Evolutionary conservation across 2,329 filamentous ascomycete species (phyloP).

Genomic region (Fusarium sororula): DNA sequence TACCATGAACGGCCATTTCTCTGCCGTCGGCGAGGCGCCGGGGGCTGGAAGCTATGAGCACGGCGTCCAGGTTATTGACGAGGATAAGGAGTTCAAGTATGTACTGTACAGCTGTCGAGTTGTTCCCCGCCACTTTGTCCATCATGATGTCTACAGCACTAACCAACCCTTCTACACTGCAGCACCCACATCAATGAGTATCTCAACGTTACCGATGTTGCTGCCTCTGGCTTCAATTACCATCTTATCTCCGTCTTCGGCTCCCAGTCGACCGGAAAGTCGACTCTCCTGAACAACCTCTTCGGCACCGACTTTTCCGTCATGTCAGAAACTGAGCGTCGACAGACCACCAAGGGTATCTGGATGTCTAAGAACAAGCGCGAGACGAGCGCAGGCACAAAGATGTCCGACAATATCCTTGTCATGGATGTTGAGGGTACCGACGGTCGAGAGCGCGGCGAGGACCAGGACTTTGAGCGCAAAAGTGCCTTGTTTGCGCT

Average conservation of each 20-base stretch:
- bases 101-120: conserved; percentile 51
- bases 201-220: conserved; percentile 80
- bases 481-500: conserved; percentile 98
- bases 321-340: conserved; percentile 93
- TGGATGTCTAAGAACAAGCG: conserved; percentile 99
- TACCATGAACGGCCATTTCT: conserved; percentile 83
- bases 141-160: conserved; percentile 20
- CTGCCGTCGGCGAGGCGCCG: conserved; percentile 73
- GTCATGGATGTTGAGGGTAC: conserved; percentile 99
- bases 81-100: conserved; percentile 95
- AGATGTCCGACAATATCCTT: conserved; percentile 96
- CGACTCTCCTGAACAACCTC: conserved; percentile 92
- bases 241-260: conserved; percentile 99
- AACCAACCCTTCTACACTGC: conserved; percentile 14
- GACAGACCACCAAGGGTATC: conserved; percentile 98
- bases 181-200: conserved; percentile 85
- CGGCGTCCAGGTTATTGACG: conserved; percentile 95
- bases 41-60: conserved; percentile 79
- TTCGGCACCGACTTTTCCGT: conserved; percentile 97
- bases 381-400: conserved; percentile 57
- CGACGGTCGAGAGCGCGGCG: conserved; percentile 92
- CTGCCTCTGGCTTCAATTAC: conserved; percentile 96
- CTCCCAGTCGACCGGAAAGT: conserved; percentile 98
- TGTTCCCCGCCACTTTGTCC: conserved; percentile 8
- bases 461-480: conserved; percentile 98